These are phyloP conservation scores for Biscogniauxia sp. DNA, from an alignment of 2,329 filamentous ascomycete genomes.

Conservation along the genomic window DNA sequence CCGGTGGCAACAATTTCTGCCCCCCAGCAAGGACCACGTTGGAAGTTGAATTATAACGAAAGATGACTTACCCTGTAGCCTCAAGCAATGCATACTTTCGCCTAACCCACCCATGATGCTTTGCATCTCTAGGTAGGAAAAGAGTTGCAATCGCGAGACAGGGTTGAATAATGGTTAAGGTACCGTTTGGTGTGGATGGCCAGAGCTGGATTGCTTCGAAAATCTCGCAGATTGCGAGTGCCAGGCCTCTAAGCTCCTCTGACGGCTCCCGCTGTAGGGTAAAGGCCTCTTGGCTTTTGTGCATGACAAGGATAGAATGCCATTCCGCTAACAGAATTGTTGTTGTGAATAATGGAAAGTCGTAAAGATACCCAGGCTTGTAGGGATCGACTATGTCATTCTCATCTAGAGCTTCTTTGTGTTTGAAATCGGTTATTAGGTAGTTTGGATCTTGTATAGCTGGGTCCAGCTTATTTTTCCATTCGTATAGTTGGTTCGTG, in stretches of 20 bases:
- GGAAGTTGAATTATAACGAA: background rate
- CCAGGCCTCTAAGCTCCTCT: slow-evolving; percentile 57
- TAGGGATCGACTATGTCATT: slow-evolving; percentile 75
- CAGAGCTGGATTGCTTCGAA: slow-evolving; percentile 77
- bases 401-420: slow-evolving; percentile 48
- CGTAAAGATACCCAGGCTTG: slow-evolving; percentile 65
- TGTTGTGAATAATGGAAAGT: slow-evolving; percentile 67
- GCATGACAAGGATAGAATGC: slow-evolving; percentile 77
- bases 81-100: slow-evolving; percentile 78
- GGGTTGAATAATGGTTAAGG: slow-evolving; percentile 70
- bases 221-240: slow-evolving; percentile 70
- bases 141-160: slow-evolving; percentile 72
- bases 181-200: slow-evolving; percentile 67
- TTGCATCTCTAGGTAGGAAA: slow-evolving; percentile 73
- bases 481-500: slow-evolving; percentile 43
- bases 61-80: slow-evolving; percentile 65
- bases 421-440: slow-evolving; percentile 62
- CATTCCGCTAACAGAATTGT: slow-evolving; percentile 77
- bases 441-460: slow-evolving; percentile 59
- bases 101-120: slow-evolving; percentile 75
- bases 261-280: slow-evolving; percentile 49
- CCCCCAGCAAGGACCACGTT: no score
- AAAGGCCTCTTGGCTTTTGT: slow-evolving; percentile 67
- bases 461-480: slow-evolving; percentile 59
- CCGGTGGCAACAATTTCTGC: background rate